Evolutionary conservation across 2,329 filamentous ascomycete genomes (phyloP), one percentile per base, ranked within the genome.

Genomic region (Lizonia empirigonia): DNA sequence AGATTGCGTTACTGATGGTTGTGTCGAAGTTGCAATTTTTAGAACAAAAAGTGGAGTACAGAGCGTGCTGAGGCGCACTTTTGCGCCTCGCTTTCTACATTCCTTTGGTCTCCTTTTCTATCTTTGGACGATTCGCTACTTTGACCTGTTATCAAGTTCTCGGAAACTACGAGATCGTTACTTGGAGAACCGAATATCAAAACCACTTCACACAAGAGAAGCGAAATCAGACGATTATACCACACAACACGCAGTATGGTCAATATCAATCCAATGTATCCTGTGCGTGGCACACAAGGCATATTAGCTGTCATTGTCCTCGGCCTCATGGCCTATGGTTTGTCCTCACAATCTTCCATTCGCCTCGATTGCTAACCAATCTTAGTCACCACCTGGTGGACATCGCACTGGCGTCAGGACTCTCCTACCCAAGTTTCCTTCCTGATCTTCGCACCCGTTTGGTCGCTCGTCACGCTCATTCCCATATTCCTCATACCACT

Each of bases 361-460:
- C 23, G 20, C 5, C 9, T 20, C n/a, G 29, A 23, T 27, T 24
- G 33, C 35, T 45, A 39, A 64, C 59, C 65, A 39, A 63, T 6
- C 26, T 10, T 60, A 89, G 86, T 86, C 55, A 80, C 85, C 30
- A 75, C 75, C 61, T 78, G 76, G 74, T 80, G 77, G 73, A 77
- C 75, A 40, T 61, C 68, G 39, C 79, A 83, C 62, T 87, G 81
- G 63, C 74, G 75, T 68, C 68, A 78, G 68, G 62, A 70, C 42
- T 77, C 76, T 27, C 85, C 87, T 7, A 78, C 81, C 9, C 76
- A 80, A 27, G 77, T 89, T 70, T 85, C 86, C 75, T 96, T 94
- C 77, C 82, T 93, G 74, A 79, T 96, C 74, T 96, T 96, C 81
- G 81, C 80, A 69, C 78, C 85, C 32, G 78, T 91, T 61, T 95